These are phyloP conservation scores for Berberis vulgaris DNA, from an alignment of 164 flowering plant genomes.

Conservation along the genomic window DNA sequence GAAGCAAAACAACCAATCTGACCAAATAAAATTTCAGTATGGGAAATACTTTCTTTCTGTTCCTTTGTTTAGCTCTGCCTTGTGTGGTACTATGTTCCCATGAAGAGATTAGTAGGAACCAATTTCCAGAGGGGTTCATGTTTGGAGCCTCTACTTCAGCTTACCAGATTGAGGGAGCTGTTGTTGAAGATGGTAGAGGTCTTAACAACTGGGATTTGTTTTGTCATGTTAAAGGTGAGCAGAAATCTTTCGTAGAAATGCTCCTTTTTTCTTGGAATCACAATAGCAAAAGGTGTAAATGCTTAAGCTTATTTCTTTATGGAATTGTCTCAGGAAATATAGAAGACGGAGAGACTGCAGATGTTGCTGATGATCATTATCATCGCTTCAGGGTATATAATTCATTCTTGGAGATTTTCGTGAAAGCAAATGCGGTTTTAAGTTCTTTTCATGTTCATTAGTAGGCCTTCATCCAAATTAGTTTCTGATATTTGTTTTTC, in stretches of 20 bases:
- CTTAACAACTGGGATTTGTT: constrained; percentile 32
- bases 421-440: too few relatives aligned
- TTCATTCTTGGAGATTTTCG: too few relatives aligned
- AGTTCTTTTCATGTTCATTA: too few relatives aligned
- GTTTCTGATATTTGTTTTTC: not conserved
- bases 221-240: constrained; percentile 11
- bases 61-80: not conserved
- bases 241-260: not conserved
- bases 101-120: constrained; percentile 13
- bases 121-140: constrained; percentile 24
- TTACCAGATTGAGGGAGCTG: constrained; percentile 26
- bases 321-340: constrained; percentile 4
- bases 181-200: constrained; percentile 21
- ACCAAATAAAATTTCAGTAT: not conserved
- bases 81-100: not conserved
- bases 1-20: not conserved
- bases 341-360: constrained; percentile 19
- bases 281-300: not conserved
- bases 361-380: constrained; percentile 31
- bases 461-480: too few relatives aligned
- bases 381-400: constrained; percentile 4
- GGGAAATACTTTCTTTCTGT: not conserved
- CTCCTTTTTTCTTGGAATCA: too few relatives aligned
- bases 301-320: not conserved
- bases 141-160: constrained; percentile 28